Conservation (phyloP, 352 stramenopile genomes). For the Phytophthora hybrid region DNA sequence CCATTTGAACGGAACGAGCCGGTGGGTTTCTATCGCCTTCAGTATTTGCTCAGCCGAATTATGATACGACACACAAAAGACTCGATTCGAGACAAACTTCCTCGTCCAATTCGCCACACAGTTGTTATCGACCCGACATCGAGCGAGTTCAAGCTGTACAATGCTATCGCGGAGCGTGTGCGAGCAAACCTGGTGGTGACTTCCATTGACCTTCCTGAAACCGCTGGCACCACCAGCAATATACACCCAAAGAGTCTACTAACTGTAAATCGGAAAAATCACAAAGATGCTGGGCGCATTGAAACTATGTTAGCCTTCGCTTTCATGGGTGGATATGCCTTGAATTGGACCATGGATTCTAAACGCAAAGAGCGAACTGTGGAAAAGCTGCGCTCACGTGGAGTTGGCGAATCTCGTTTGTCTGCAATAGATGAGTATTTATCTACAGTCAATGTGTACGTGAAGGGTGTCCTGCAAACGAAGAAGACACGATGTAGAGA, state of each 20-base stretch:
- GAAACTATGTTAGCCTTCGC: slow-evolving; percentile 54
- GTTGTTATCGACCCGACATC: slow-evolving; percentile 65
- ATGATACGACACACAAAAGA: slow-evolving; percentile 96
- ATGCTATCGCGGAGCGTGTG: slow-evolving; percentile 55
- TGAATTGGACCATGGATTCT: slow-evolving; percentile 41
- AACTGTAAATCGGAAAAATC: slow-evolving; percentile 69
- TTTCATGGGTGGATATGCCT: slow-evolving; percentile 49
- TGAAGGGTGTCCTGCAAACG: slow-evolving; percentile 41
- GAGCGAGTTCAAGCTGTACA: slow-evolving; percentile 71
- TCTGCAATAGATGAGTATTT: slow-evolving; percentile 20
- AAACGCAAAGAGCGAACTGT: slow-evolving; percentile 48
- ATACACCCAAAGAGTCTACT: slow-evolving; percentile 69
- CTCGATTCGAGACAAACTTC: slow-evolving; percentile 73
- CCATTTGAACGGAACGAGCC: slow-evolving; percentile 69
- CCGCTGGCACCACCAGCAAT: background rate
- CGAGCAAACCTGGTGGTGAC: slow-evolving; percentile 65
- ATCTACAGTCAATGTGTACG: slow-evolving; percentile 32
- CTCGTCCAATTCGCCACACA: slow-evolving; percentile 47
- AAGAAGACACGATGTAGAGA: slow-evolving; percentile 60
- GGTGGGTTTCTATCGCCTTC: slow-evolving; percentile 70
- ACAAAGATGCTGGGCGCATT: slow-evolving; percentile 47
- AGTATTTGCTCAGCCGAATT: slow-evolving; percentile 82
- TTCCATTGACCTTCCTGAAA: slow-evolving; percentile 58
- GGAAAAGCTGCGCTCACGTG: slow-evolving; percentile 32
- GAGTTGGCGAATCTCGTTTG: slow-evolving; percentile 41